Conservation (phyloP, 2,329 filamentous ascomycete genomes). For the Drechslerella coelobrocha region DNA sequence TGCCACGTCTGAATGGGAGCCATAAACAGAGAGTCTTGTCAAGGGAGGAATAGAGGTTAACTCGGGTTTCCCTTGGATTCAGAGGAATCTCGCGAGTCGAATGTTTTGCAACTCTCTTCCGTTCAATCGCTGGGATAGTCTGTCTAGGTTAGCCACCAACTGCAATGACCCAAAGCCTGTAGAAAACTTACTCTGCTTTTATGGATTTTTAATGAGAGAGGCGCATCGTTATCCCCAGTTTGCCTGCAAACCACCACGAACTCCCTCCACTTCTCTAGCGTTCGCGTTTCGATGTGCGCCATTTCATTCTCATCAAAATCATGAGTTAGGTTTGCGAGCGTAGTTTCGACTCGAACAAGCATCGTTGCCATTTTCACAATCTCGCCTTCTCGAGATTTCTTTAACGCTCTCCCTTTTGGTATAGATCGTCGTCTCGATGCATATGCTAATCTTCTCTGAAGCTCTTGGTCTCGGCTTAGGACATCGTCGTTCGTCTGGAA, state of each 20-base stretch:
- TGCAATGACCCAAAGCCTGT: not conserved
- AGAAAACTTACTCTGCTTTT: slow-evolving; percentile 64
- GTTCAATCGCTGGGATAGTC: slow-evolving; percentile 67
- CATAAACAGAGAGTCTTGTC: slow-evolving; percentile 73
- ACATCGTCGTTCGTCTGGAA: slow-evolving; percentile 61
- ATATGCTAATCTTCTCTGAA: slow-evolving; percentile 57
- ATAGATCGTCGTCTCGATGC: slow-evolving; percentile 57
- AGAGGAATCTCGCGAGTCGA: slow-evolving; percentile 67
- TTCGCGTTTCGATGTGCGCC: slow-evolving; percentile 66
- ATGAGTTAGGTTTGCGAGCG: slow-evolving; percentile 64
- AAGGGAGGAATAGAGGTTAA: slow-evolving; percentile 70
- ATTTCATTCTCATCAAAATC: slow-evolving; percentile 71
- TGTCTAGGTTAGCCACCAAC: slow-evolving; percentile 19
- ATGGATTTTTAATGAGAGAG: slow-evolving; percentile 68
- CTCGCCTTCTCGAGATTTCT: slow-evolving; percentile 63
- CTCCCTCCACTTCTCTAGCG: slow-evolving; percentile 71
- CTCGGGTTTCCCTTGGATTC: slow-evolving; percentile 63
- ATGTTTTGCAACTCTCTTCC: slow-evolving; percentile 63
- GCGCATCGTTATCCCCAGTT: slow-evolving; percentile 64
- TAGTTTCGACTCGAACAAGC: slow-evolving; percentile 68
- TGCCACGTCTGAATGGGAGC: slow-evolving; percentile 64
- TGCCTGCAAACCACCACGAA: slow-evolving; percentile 69
- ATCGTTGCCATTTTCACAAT: slow-evolving; percentile 73
- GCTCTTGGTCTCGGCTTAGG: slow-evolving; percentile 58
- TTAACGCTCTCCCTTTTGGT: slow-evolving; percentile 43